Evolutionary conservation across 106 monocot genomes (phyloP), one percentile per base, ranked within the genome.

Genomic region (Narthecium ossifragum): DNA sequence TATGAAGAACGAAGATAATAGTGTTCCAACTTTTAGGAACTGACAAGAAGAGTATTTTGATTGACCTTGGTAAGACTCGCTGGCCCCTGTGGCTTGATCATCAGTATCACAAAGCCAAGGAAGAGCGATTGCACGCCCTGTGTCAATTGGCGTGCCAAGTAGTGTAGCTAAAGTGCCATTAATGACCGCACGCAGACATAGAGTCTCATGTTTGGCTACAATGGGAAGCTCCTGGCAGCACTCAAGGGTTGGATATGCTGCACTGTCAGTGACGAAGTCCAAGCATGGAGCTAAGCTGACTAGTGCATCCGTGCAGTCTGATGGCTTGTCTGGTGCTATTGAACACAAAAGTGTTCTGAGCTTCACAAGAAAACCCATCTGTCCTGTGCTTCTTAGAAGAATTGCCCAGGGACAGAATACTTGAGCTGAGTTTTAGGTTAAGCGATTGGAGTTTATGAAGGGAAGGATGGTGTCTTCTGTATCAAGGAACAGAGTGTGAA

Each of bases 191-290:
- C 53, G 30, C 28, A 53, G 30, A 12, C 53, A 53, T 13, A 53
- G 53, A 1, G 53, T 26, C 28, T 52, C 4, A 28, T 26, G 12
- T 28, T 53, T 26, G 27, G 26, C 53, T 28, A 53, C 5, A 27
- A 28, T 53, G 8, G 21, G 26, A 53, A 53, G 13, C 53, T 53
- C 28, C 26, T 26, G 53, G 53, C 53, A 53, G 53, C 53, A 53
- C 4, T 53, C 53, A 12, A 26, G 23, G 26, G 53, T 2, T 27
- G 53, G 53, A 53, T 26, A 53, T 11, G 26, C 26, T 2, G 26
- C 30, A 8, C 12, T 53, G 53, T 53, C 53, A 53, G 53, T 53
- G 21, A 57, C 32, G 22, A 57, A 36, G 22, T 20, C 22, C 57
- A 57, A n/a, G 32, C 57, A 34, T 14, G 57, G 57, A 34, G 57